Percentiles rank a stretch among this genome's conserved stretches.
Conservation (phyloP, 805 yeast genomes). For the Kazachstania kunashirensis region DNA sequence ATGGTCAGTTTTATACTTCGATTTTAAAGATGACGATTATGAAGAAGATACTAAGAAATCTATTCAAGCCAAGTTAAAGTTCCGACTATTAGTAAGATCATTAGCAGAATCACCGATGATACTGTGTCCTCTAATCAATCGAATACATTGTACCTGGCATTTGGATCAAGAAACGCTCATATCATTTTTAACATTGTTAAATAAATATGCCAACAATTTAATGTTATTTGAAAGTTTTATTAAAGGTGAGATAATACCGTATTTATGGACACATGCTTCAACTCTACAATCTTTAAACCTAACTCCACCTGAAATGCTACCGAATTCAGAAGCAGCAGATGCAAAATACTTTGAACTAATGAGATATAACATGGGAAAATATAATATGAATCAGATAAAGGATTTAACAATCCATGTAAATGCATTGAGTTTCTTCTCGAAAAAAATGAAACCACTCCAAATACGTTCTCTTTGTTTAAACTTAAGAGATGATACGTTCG, state of each 20-base stretch:
- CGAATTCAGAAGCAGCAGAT: constrained; percentile 11
- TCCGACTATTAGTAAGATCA: constrained; percentile 16
- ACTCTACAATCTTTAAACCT: constrained; percentile 17
- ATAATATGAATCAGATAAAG: constrained; percentile 15
- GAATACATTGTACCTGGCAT: constrained; percentile 28
- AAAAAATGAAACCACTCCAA: constrained; percentile 13
- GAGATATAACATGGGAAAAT: constrained; percentile 7
- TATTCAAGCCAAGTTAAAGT: constrained; percentile 10
- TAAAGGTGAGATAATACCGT: constrained; percentile 10
- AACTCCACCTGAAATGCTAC: constrained; percentile 21
- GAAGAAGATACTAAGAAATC: constrained; percentile 1
- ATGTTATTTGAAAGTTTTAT: constrained; percentile 20
- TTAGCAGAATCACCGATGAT: constrained; percentile 10
- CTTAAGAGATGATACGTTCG: constrained; percentile 22
- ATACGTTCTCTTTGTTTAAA: constrained; percentile 20
- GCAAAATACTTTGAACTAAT: constrained; percentile 10
- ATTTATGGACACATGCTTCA: constrained; percentile 9
- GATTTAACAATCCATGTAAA: constrained; percentile 21
- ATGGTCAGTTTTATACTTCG: constrained; percentile 23
- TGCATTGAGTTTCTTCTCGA: constrained; percentile 18
- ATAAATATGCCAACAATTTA: constrained; percentile 12
- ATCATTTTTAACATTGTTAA: constrained; percentile 13
- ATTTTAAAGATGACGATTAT: constrained; percentile 4
- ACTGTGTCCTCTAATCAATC: constrained; percentile 16
- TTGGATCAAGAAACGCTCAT: constrained; percentile 12